Evolutionary conservation across 306 rosid genomes (phyloP).

Genomic region (Prunus persica): Prunus_persica_NCBIv2 NC_034014.1:13330501-13331000

Average conservation of each 20-base stretch:
- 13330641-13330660: background rate
- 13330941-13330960: background rate
- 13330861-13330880: background rate
- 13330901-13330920: background rate
- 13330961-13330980: background rate
- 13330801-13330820: constrained; percentile 5
- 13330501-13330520: background rate
- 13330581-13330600: too few species aligned
- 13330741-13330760: too few species aligned
- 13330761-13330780: background rate
- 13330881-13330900: background rate
- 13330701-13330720: background rate
- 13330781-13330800: background rate
- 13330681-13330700: background rate
- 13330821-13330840: background rate
- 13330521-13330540: fast-evolving
- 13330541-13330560: background rate
- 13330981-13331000: background rate
- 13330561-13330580: background rate
- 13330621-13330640: background rate
- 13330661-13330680: background rate
- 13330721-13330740: background rate
- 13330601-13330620: background rate
- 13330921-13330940: background rate
- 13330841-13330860: background rate